These are phyloP conservation scores for Naganishia antarctica DNA, from an alignment of 768 basidiomycete species.

Conservation along the genomic window DNA sequence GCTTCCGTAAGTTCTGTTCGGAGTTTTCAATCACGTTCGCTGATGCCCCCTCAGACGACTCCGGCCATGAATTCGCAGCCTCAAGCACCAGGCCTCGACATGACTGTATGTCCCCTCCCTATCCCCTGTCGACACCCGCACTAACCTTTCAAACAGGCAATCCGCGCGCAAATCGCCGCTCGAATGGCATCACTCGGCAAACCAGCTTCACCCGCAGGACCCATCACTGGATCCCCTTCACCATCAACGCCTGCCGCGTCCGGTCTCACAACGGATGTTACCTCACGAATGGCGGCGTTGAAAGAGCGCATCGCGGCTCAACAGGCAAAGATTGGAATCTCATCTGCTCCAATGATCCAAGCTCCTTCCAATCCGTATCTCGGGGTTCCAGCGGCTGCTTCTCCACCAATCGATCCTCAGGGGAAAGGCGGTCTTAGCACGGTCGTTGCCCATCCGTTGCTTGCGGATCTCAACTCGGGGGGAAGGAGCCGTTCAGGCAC, in stretches of 20 bases:
- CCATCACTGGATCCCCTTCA: conserved; percentile 39
- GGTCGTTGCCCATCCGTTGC: conserved; percentile 14
- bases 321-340: conserved; percentile 56
- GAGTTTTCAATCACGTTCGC: too few species aligned
- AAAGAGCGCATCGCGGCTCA: conserved; percentile 78
- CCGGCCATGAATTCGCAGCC: not conserved
- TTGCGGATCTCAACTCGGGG: conserved; percentile 1
- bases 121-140: not conserved
- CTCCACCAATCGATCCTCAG: conserved; percentile 32
- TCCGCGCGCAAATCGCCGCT: conserved; percentile 47
- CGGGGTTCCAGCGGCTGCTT: conserved; percentile 24
- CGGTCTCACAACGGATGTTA: conserved; percentile 56
- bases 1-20: too few species aligned
- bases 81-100: conserved; percentile 35
- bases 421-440: conserved; percentile 33
- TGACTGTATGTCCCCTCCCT: conserved; percentile 29
- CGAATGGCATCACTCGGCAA: conserved; percentile 25
- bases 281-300: conserved; percentile 73
- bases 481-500: not conserved
- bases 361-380: conserved; percentile 61
- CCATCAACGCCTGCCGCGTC: conserved; percentile 52
- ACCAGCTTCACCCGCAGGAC: conserved; percentile 31
- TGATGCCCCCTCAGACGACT: too few species aligned
- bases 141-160: conserved; percentile 30
- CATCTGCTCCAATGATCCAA: not conserved